Conservation (phyloP, 2,329 filamentous ascomycete species). For the Lachnum nothofagi region DNA sequence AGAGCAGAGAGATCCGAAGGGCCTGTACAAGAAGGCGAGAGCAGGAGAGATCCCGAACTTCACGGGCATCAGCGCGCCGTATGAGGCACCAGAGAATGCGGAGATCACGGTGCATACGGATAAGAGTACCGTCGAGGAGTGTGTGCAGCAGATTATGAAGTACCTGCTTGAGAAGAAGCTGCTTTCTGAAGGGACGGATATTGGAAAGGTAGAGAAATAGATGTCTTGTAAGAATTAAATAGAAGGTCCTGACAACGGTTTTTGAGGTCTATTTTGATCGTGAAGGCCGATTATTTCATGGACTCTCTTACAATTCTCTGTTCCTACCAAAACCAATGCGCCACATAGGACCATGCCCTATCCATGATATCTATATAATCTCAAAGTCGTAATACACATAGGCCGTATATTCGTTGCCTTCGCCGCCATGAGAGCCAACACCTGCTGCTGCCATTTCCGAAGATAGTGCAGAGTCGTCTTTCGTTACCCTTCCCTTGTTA, state of each 20-base stretch:
- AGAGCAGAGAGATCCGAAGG: constrained; percentile 94
- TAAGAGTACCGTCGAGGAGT: constrained; percentile 80
- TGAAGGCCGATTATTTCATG: constrained; percentile 5
- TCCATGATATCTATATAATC: constrained; percentile 42
- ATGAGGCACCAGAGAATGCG: constrained; percentile 79
- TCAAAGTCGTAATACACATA: constrained; percentile 98
- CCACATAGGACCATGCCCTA: constrained; percentile 8
- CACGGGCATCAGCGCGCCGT: constrained; percentile 90
- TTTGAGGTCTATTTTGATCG: background rate
- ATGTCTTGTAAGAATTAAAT: background rate
- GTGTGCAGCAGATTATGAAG: constrained; percentile 74
- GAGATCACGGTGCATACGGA: constrained; percentile 85
- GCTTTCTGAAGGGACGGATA: constrained; percentile 31
- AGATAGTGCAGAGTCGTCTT: constrained; percentile 75
- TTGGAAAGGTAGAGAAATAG: background rate
- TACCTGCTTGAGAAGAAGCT: constrained; percentile 71
- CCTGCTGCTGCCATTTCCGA: constrained; percentile 79
- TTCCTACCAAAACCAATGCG: constrained; percentile 18
- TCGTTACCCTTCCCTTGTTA: constrained; percentile 85
- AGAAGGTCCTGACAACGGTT: background rate
- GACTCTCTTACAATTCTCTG: constrained; percentile 21
- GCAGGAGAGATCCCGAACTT: constrained; percentile 95
- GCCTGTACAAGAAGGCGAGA: constrained; percentile 93
- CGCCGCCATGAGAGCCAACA: constrained; percentile 55
- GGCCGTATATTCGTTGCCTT: constrained; percentile 81